phyloP scores from a whole-genome alignment of 805 yeast genomes.

The Kodamaea sagamina region DNA sequence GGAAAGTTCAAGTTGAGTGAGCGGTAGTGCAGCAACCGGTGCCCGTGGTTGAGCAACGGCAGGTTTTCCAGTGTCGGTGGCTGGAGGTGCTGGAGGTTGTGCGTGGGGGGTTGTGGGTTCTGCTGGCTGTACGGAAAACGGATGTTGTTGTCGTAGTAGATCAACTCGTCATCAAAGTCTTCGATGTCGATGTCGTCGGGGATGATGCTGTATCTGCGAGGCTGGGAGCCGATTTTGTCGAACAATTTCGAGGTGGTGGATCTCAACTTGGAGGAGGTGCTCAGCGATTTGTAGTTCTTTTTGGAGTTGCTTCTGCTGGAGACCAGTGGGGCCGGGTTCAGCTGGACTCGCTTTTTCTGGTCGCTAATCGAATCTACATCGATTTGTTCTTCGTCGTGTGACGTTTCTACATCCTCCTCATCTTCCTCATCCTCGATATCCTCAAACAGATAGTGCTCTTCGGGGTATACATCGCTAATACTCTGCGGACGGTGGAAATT shows the following conservation, averaged over 20 bases:
- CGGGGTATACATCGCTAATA: constrained; percentile 27
- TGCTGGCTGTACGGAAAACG: constrained; percentile 37
- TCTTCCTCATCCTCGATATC: constrained; percentile 24
- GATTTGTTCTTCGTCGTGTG: constrained; percentile 8
- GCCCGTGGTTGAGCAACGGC: constrained; percentile 29
- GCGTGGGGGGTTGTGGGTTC: constrained; percentile 16
- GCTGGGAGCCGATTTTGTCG: constrained; percentile 70
- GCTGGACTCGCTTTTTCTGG: background rate
- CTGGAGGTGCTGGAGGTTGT: constrained; percentile 1
- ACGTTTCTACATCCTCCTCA: constrained; percentile 28
- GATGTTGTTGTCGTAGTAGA: constrained; percentile 45
- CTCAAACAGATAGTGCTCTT: constrained; percentile 28
- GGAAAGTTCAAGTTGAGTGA: constrained; percentile 39
- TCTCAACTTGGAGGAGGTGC: constrained; percentile 47
- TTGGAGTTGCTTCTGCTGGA: constrained; percentile 26
- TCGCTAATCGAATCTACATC: constrained; percentile 1
- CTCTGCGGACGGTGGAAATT: constrained; percentile 17
- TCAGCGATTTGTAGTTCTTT: constrained; percentile 32
- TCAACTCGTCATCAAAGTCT: constrained; percentile 54
- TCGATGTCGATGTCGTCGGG: constrained; percentile 63
- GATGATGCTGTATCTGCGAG: constrained; percentile 70
- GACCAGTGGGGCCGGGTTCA: constrained; percentile 9
- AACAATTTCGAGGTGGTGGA: constrained; percentile 74
- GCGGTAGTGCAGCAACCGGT: constrained; percentile 41
- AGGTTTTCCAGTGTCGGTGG: constrained; percentile 24